phyloP scores from a whole-genome alignment of 768 basidiomycete genomes.

The Phylloporus arenicola region DNA sequence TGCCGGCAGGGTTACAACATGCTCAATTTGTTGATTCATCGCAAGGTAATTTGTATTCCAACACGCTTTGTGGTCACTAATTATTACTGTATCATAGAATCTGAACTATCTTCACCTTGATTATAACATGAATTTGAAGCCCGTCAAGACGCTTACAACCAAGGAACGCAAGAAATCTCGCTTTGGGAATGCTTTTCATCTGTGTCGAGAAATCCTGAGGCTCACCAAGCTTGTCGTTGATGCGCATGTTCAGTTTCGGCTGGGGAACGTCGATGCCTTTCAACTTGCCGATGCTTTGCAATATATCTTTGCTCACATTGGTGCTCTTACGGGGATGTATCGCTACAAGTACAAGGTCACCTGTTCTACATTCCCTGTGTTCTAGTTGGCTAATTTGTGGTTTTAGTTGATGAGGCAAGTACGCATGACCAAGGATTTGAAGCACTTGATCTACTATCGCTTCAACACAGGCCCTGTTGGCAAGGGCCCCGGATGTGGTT shows the following conservation, averaged over 20 bases:
- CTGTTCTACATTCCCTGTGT: not conserved
- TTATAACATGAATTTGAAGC: conserved; percentile 99
- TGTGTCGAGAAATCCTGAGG: conserved; percentile 96
- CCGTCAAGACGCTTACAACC: conserved; percentile 93
- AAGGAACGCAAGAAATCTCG: conserved; percentile 99
- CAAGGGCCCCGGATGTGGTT: conserved; percentile 97
- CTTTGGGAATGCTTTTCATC: conserved; percentile 98
- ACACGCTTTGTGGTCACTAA: not conserved
- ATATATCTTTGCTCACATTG: conserved; percentile 96
- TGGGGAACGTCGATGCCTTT: conserved; percentile 98
- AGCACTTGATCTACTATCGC: conserved; percentile 96
- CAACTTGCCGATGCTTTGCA: conserved; percentile 98
- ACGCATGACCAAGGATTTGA: conserved; percentile 98
- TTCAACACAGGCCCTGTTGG: conserved; percentile 99
- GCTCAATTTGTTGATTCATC: conserved; percentile 97
- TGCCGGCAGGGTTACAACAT: conserved; percentile 99
- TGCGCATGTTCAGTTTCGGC: conserved; percentile 96
- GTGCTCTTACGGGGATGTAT: conserved; percentile 99
- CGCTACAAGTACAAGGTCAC: conserved; percentile 97
- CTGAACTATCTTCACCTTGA: conserved; percentile 92
- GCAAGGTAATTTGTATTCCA: conserved; percentile 56
- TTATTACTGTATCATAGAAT: conserved; percentile 44
- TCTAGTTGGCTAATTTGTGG: conserved; percentile 3
- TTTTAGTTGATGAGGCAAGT: conserved; percentile 94
- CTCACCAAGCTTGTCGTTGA: conserved; percentile 98